Conservation (phyloP, 192 early-diverging fungal genomes). For the Thamnidium elegans region DNA sequence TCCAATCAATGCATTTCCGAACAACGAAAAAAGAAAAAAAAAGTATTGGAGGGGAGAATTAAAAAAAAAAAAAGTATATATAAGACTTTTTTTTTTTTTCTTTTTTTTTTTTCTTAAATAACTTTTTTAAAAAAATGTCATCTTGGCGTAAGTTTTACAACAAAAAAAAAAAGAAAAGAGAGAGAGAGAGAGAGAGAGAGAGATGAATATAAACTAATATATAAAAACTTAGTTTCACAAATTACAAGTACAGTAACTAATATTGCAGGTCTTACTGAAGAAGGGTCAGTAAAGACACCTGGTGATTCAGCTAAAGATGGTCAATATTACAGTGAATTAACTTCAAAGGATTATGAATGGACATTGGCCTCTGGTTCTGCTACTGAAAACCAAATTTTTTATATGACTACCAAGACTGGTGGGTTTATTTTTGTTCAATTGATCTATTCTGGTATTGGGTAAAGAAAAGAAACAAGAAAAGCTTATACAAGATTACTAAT, state of each 20-base stretch:
- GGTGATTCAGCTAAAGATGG: constrained; percentile 36
- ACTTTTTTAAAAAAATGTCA: not conserved
- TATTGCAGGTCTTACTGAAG: constrained; percentile 26
- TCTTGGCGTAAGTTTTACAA: constrained; percentile 4
- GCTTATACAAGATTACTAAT: constrained; percentile 51
- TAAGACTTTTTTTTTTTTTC: no score
- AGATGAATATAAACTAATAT: constrained; percentile 8
- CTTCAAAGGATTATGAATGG: constrained; percentile 68
- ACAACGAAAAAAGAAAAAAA: no score
- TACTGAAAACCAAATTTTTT: constrained; percentile 89
- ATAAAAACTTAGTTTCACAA: constrained; percentile 27
- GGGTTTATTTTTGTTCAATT: constrained; percentile 82
- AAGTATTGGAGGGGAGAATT: no score
- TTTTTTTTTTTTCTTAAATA: no score
- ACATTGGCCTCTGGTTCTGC: constrained; percentile 64
- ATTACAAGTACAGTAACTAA: constrained; percentile 33
- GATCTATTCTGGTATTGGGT: constrained; percentile 84
- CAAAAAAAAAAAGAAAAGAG: no score
- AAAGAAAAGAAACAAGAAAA: constrained; percentile 25
- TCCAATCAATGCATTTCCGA: no score
- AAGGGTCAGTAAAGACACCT: constrained; percentile 31
- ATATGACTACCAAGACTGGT: constrained; percentile 72
- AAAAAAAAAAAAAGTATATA: no score
- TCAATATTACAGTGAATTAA: constrained; percentile 45
- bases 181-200: no score